These are phyloP conservation scores for Ramalina intermedia DNA, from an alignment of 495 filamentous ascomycete species.

Conservation along the genomic window DNA sequence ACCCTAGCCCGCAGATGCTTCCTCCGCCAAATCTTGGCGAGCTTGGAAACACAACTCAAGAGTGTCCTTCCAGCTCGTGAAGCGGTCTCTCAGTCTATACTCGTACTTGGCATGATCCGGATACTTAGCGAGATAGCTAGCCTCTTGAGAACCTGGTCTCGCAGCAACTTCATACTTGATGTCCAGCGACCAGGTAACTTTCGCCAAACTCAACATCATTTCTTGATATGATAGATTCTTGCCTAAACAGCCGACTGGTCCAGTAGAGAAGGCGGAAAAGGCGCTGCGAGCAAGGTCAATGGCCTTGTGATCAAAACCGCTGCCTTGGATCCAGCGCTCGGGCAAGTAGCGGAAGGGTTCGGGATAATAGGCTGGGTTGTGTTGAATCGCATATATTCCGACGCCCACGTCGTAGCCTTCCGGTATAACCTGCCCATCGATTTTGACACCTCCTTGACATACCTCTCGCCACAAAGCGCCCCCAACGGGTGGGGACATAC, in stretches of 20 bases:
- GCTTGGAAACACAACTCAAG: too few relatives aligned
- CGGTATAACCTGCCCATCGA: slow-evolving; percentile 41
- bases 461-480: slow-evolving; percentile 48
- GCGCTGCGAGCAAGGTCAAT: slow-evolving; percentile 23
- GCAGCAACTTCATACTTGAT: too few relatives aligned
- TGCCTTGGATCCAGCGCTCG: slow-evolving; percentile 36
- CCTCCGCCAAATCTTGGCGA: too few relatives aligned
- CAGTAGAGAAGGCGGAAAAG: slow-evolving; percentile 44
- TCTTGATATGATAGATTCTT: slow-evolving; percentile 16
- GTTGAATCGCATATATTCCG: slow-evolving; percentile 41
- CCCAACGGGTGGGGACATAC: slow-evolving; percentile 51
- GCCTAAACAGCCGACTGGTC: slow-evolving; percentile 44
- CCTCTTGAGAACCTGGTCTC: too few relatives aligned
- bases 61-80: too few relatives aligned
- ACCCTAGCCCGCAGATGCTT: too few relatives aligned
- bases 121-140: too few relatives aligned
- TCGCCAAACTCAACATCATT: too few relatives aligned
- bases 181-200: too few relatives aligned
- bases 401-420: slow-evolving; percentile 38
- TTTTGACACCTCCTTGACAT: slow-evolving; percentile 40
- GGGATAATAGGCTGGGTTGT: slow-evolving; percentile 38
- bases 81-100: too few relatives aligned
- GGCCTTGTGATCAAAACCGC: background rate
- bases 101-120: too few relatives aligned
- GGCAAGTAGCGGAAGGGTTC: slow-evolving; percentile 37